A percentile compares a stretch with the other conserved stretches of the same genome.
phyloP scores from a whole-genome alignment of 768 basidiomycete genomes.

The Floccularia luteovirens region DNA sequence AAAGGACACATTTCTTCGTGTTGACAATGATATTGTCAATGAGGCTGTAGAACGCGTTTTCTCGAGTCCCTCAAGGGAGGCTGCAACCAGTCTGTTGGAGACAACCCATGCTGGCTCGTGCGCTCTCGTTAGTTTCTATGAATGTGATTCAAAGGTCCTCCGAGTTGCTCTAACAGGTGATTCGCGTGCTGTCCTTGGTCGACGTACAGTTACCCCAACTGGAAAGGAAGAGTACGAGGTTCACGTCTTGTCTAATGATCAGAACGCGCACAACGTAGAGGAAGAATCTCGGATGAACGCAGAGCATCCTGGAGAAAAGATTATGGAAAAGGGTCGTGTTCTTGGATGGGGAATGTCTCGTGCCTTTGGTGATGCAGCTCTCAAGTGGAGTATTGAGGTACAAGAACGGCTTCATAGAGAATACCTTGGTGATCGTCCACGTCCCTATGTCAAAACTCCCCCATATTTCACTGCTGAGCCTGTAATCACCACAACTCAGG shows the following conservation, averaged over 20 bases:
- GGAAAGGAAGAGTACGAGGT: conserved; percentile 26
- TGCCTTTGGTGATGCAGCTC: conserved; percentile 36
- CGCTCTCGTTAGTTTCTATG: conserved; percentile 37
- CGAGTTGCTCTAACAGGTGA: conserved; percentile 39
- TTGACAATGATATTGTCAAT: conserved; percentile 36
- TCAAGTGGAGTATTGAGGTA: conserved; percentile 33
- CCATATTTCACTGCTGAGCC: conserved; percentile 54
- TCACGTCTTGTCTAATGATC: conserved; percentile 31
- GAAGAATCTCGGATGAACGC: conserved; percentile 28
- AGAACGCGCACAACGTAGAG: conserved; percentile 26
- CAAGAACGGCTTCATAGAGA: conserved; percentile 23
- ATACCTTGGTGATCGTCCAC: conserved; percentile 24
- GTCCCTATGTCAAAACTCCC: conserved; percentile 29
- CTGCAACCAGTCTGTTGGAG: conserved; percentile 20
- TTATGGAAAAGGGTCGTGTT: conserved; percentile 27
- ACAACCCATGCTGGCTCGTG: conserved; percentile 31
- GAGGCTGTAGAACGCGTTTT: conserved; percentile 19
- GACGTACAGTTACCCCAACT: conserved; percentile 16
- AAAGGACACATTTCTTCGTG: conserved; percentile 23
- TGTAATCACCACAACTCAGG: conserved; percentile 32
- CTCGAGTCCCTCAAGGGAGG: conserved; percentile 12
- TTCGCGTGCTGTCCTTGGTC: conserved; percentile 40
- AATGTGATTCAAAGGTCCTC: conserved; percentile 25
- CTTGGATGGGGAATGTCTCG: conserved; percentile 32
- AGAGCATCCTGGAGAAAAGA: conserved; percentile 28